Evolutionary conservation across 1,139 yeast species (phyloP), one percentile per base, ranked within the genome.

Genomic region (Kodamaea alishanica): DNA sequence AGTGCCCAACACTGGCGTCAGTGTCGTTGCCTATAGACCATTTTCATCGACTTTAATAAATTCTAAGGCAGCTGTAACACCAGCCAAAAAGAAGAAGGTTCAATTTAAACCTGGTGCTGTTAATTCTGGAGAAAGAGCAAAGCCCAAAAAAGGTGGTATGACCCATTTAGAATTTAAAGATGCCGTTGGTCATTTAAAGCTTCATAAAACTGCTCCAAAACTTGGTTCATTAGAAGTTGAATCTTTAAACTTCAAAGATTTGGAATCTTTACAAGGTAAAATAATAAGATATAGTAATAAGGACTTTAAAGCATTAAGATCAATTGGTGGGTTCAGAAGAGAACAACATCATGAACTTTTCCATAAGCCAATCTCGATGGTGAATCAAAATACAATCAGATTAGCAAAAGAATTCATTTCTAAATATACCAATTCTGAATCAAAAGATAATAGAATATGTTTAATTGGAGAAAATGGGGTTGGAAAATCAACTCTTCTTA

Each of bases 401-500:
- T 41, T 68, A 15, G 44, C 56, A 22, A 42, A 50, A n/a, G 42
- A 45, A 8, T 62, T 69, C 42, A 47, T 70, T 6, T 39, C 49
- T 10, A 57, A 58, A 26, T 53, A 67, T 43, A 43, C 35, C 30
- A 33, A 44, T 4, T 44, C 46, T 2, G 38, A 55, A 1, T 67
- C 78, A 1, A 52, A 56, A 11, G 52, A 61, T 8, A 84, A 81
- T 56, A 70, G 85, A 53, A 50, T 74, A 30, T 67, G 84, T 35
- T 49, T 90, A 20, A 61, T 77, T 26, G 97, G 97, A 31, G 80
- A 74, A 41, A 66, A 77, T 35, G 96, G 96, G 34, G 73, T 76
- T 8, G 97, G 97, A 8, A 90, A 90, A 64, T 77, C 92, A 2
- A 78, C 89, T 0, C 59, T 84, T 30, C 52, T 90, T 36, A 65